Base-by-base conservation (phyloP, 2,329 filamentous ascomycete genomes). In the Claviceps sp. region DNA sequence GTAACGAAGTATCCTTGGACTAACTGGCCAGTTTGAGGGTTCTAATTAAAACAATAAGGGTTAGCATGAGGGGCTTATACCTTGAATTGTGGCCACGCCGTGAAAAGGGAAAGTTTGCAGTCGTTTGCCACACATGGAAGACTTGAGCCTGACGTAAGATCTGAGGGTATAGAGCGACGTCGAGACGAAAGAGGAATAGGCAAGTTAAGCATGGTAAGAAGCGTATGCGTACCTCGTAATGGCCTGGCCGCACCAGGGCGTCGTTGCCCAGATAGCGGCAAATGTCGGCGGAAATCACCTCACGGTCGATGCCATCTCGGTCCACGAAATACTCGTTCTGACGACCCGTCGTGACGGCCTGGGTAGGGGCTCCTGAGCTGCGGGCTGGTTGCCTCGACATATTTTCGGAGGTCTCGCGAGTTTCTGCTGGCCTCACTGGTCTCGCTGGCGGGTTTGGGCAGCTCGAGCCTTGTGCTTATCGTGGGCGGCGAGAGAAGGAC, bases 251-350 rank as follows among this genome's bases (percentile, higher is more conserved):
- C 64, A 88, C 85, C 62, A 87, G 77, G 59, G 86, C 86, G 73
- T 90, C 86, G 67, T 88, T 88, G 63, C 86, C 86, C 60, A 90
- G 77, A 66, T 89, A 90, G 64, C 85, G 84, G 73, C 86, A 89
- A 59, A 90, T 88, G 66, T 90, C 86, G 65, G 85, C 83, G 57
- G 87, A 87, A 69, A 90, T 89, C 62, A 90, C 86, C 68, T 90
- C 85, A 61, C 85, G 82, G 66, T 87, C 85, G 68, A 90, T 90
- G 64, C 86, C 85, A 68, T 89, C 84, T 62, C 84, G 81, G 46
- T 84, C 83, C 52, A 89, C 81, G 67, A 89, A 89, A 66, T 89
- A 89, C 70, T 89, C 84, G 68, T 87, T 87, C 66, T 85, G 79
- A 55, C 78, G 76, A 53, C 30, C 30, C 30, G 70, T 68, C 52